Conservation (phyloP, 306 rosid species). For the Pterocarpus santalinus region DNA sequence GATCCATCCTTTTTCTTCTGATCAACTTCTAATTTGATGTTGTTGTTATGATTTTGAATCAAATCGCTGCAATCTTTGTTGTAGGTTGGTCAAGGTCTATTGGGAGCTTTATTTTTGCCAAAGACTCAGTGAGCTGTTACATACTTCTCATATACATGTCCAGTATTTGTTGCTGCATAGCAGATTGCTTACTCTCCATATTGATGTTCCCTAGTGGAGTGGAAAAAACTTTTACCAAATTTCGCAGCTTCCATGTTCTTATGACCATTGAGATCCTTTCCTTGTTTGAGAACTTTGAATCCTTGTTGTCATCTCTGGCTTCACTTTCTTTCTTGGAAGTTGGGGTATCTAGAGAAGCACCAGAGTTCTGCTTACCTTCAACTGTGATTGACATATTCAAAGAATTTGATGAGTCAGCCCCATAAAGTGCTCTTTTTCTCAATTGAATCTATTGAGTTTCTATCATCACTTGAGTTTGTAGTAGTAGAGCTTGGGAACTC, state of each 20-base stretch:
- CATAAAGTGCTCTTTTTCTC: constrained; percentile 61
- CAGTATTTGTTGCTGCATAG: constrained; percentile 88
- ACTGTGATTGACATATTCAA: constrained; percentile 44
- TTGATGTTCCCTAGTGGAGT: constrained; percentile 77
- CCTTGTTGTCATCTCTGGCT: constrained; percentile 55
- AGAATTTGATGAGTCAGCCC: constrained; percentile 53
- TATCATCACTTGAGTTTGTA: constrained; percentile 77
- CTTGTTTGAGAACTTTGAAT: constrained; percentile 46
- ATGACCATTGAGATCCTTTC: constrained; percentile 47
- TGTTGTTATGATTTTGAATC: constrained; percentile 57
- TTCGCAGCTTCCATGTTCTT: constrained; percentile 42
- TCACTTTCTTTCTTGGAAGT: constrained; percentile 71
- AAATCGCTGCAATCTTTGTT: constrained; percentile 56
- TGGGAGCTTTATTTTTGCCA: constrained; percentile 91
- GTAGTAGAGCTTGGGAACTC: constrained; percentile 79
- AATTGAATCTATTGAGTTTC: constrained; percentile 70
- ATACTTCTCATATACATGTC: constrained; percentile 94
- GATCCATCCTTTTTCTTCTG: constrained; percentile 82
- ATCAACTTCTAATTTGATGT: constrained; percentile 55
- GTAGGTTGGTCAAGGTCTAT: constrained; percentile 75
- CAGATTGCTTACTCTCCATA: constrained; percentile 77
- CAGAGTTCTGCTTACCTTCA: constrained; percentile 53
- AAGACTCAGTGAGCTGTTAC: constrained; percentile 87
- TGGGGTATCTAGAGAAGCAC: constrained; percentile 68
- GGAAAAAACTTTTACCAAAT: constrained; percentile 67